These are phyloP conservation scores for Ligustrum vulgare DNA, from an alignment of 257 asterid species.

Conservation along the genomic window DNA sequence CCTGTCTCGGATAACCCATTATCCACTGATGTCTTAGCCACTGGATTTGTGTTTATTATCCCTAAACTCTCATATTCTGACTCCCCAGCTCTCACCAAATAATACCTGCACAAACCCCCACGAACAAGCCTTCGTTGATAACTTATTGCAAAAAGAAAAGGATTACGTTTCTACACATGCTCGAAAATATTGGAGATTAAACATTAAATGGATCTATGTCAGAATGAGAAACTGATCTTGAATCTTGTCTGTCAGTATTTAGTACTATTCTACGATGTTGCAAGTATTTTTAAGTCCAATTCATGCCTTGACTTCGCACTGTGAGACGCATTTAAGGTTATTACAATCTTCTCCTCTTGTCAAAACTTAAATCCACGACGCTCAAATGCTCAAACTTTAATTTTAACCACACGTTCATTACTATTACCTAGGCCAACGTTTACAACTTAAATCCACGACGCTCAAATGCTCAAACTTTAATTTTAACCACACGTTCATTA, in stretches of 20 bases:
- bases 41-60: slow-evolving; percentile 91
- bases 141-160: background rate
- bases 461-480: no score
- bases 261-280: no score
- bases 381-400: no score
- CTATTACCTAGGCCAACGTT: no score
- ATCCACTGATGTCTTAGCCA: slow-evolving; percentile 85
- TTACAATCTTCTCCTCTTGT: background rate
- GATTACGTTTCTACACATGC: background rate
- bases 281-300: background rate
- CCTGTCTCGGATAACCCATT: slow-evolving; percentile 78
- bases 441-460: background rate
- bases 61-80: slow-evolving; percentile 83
- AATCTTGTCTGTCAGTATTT: no score
- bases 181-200: background rate
- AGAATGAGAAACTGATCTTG: background rate
- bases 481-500: no score
- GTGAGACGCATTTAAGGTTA: background rate
- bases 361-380: background rate
- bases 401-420: no score
- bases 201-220: background rate
- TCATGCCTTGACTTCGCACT: no score
- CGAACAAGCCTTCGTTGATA: background rate
- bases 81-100: slow-evolving; percentile 93
- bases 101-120: slow-evolving; percentile 52